Conservation (phyloP, 2,329 filamentous ascomycete species). For the Fusarium brachygibbosum region DNA sequence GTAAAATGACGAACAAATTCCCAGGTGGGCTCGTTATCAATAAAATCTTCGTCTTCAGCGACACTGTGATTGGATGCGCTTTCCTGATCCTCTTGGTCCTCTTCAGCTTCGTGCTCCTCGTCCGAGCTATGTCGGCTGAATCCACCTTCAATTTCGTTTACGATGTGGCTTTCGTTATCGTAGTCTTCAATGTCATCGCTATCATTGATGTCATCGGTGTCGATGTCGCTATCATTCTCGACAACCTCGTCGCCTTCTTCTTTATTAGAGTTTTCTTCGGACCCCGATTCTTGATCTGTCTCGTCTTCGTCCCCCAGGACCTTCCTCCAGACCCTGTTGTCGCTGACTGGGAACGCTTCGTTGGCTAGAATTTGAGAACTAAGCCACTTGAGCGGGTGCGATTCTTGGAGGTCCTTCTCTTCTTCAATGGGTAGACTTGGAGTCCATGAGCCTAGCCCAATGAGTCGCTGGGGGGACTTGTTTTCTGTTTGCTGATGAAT, state of each 20-base stretch:
- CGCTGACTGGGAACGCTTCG: neutral
- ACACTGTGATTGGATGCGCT: neutral
- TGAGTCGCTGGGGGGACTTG: neutral
- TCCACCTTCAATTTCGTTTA: neutral
- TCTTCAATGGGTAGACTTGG: neutral
- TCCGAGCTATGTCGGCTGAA: no score
- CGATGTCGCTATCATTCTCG: no score
- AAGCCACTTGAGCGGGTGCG: neutral
- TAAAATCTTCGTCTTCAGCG: neutral
- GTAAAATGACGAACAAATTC: neutral
- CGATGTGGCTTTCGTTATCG: neutral
- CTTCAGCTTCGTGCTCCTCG: no score
- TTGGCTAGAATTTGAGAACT: neutral
- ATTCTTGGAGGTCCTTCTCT: neutral
- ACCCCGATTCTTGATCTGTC: neutral
- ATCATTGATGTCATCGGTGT: no score
- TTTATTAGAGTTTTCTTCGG: neutral
- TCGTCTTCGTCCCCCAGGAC: neutral
- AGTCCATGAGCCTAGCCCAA: neutral
- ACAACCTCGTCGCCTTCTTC: neutral
- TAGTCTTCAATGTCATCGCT: no score
- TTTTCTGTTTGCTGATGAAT: neutral
- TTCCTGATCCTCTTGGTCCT: neutral
- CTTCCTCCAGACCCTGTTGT: neutral
- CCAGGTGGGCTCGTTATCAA: neutral